A percentile compares a stretch with the other conserved stretches of the same genome.
These are phyloP conservation scores for Xanthoconium separans DNA, from an alignment of 1,284 basidiomycete genomes.

Conservation along the genomic window DNA sequence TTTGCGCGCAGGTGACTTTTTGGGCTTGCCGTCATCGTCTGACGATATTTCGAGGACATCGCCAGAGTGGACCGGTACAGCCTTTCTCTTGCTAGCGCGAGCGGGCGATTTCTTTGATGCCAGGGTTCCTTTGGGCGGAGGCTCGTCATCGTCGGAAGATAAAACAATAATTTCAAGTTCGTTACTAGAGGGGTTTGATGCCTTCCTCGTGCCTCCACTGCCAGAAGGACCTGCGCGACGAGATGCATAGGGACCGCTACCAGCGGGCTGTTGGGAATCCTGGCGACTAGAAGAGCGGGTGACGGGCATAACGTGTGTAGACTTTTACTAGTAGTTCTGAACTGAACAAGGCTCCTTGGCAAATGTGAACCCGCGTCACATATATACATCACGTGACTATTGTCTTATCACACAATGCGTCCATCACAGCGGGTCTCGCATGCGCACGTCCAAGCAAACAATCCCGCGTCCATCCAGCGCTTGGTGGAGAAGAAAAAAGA, in stretches of 20 bases:
- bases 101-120: slow-evolving; percentile 33
- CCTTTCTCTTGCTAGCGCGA: slow-evolving; percentile 21
- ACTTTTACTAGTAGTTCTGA: background rate
- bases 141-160: slow-evolving; percentile 53
- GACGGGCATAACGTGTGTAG: slow-evolving; percentile 23
- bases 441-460: slow-evolving; percentile 41
- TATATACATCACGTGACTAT: slow-evolving; percentile 18
- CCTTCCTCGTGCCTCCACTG: slow-evolving; percentile 14
- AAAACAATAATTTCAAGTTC: slow-evolving; percentile 57
- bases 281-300: slow-evolving; percentile 29
- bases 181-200: slow-evolving; percentile 18
- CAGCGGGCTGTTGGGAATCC: slow-evolving; percentile 3
- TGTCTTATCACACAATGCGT: slow-evolving; percentile 42
- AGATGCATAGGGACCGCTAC: background rate
- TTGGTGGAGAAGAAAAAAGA: slow-evolving; percentile 78
- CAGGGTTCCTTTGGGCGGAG: slow-evolving; percentile 26
- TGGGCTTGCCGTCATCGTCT: slow-evolving; percentile 24
- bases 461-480: slow-evolving; percentile 50
- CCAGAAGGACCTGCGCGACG: slow-evolving; percentile 7
- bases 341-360: too few species aligned
- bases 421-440: slow-evolving; percentile 54
- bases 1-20: slow-evolving; percentile 11
- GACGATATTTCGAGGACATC: slow-evolving; percentile 33
- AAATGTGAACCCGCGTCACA: slow-evolving; percentile 9
- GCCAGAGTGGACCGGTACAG: background rate